phyloP scores from a whole-genome alignment of 768 basidiomycete genomes.

The Pisolithus orientalis region DNA sequence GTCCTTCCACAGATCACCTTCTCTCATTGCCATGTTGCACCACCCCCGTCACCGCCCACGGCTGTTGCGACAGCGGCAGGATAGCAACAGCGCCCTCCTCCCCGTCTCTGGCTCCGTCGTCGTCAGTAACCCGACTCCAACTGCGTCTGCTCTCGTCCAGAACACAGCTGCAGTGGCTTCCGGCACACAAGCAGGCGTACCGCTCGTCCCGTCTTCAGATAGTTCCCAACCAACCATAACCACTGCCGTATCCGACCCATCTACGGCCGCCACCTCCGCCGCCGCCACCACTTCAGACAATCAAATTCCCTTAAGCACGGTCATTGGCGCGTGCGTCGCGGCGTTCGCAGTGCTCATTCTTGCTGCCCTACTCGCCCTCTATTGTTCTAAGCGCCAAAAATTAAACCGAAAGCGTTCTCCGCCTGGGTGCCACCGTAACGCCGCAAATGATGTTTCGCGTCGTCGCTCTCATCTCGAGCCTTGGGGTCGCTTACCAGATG shows the following conservation, averaged over 20 bases:
- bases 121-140: slow-evolving; percentile 19
- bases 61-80: slow-evolving; percentile 11
- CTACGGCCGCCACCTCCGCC: slow-evolving; percentile 6
- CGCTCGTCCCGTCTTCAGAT: slow-evolving; percentile 5
- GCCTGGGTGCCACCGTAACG: slow-evolving; percentile 30
- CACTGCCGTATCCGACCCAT: slow-evolving; percentile 2
- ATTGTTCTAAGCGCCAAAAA: slow-evolving; percentile 42
- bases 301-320: slow-evolving; percentile 37
- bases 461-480: slow-evolving; percentile 38
- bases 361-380: slow-evolving; percentile 46
- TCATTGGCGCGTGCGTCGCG: slow-evolving; percentile 58
- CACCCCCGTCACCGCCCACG: neutral
- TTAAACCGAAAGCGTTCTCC: slow-evolving; percentile 9
- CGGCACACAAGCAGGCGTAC: slow-evolving; percentile 5
- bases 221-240: neutral
- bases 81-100: neutral
- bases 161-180: slow-evolving; percentile 6
- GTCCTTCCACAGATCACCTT: slow-evolving; percentile 3
- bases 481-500: slow-evolving; percentile 55
- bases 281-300: slow-evolving; percentile 10
- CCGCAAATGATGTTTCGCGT: slow-evolving; percentile 37
- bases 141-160: slow-evolving; percentile 18
- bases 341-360: slow-evolving; percentile 47
- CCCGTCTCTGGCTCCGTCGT: slow-evolving; percentile 20
- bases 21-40: slow-evolving; percentile 11